Conservation (phyloP, 2,329 filamentous ascomycete genomes). For the Stylonectria norvegica region DNA sequence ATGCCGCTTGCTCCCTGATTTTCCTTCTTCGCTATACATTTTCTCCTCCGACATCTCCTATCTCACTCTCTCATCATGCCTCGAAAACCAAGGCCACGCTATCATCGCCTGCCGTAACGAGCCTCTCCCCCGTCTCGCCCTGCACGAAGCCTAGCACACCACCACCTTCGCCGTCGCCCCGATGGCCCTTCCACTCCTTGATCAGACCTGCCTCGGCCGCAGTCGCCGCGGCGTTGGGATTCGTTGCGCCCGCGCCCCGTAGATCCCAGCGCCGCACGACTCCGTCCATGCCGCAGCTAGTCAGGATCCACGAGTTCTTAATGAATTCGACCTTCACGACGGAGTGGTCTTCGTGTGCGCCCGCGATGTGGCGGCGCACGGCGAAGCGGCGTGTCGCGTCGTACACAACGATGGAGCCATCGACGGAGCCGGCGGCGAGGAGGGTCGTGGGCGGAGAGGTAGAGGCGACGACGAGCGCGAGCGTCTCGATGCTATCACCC, state of each 20-base stretch:
- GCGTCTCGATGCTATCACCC: constrained; percentile 70
- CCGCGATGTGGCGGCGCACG: constrained; percentile 74
- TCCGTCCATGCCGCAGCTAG: constrained; percentile 87
- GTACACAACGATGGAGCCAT: constrained; percentile 78
- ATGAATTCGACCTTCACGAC: constrained; percentile 94
- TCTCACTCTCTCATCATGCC: constrained; percentile 29
- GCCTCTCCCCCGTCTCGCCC: constrained; percentile 64
- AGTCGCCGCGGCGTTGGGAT: constrained; percentile 26
- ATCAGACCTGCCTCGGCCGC: constrained; percentile 62
- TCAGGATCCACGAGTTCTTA: constrained; percentile 65
- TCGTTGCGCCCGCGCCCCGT: constrained; percentile 41
- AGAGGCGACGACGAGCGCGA: constrained; percentile 52
- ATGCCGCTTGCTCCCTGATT: constrained; percentile 8
- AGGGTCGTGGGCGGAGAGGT: constrained; percentile 49
- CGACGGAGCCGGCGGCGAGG: constrained; percentile 64
- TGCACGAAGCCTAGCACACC: constrained; percentile 91
- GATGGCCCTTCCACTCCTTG: constrained; percentile 87
- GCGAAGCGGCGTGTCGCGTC: constrained; percentile 85
- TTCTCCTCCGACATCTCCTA: constrained; percentile 5
- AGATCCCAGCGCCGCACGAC: constrained; percentile 86
- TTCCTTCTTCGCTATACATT: constrained; percentile 8
- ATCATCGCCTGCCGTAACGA: constrained; percentile 92
- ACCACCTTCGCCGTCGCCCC: constrained; percentile 79
- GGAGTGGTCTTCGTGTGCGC: constrained; percentile 81
- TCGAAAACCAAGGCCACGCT: constrained; percentile 66